Evolutionary conservation across 129 eudicot species (phyloP), one percentile per base, ranked within the genome.

Genomic region (Gnaphalium uliginosum): DNA sequence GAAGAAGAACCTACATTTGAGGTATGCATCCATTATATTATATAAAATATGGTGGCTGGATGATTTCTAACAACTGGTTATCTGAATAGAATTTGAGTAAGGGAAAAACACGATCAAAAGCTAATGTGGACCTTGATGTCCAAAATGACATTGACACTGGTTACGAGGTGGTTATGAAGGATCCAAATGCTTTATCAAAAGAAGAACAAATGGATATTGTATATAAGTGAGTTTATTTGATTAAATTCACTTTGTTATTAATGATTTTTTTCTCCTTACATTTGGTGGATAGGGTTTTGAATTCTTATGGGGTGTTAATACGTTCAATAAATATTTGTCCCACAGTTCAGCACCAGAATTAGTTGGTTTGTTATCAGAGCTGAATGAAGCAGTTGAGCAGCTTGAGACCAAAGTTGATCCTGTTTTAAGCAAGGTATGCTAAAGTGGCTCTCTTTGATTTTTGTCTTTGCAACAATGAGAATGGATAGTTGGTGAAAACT

Each of bases 181-280:
- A 93, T 81, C 76, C 90, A 78, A 85, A 46, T 82, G 86, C 92
- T 64, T 78, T 93, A 70, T 83, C 98, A 46, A 85, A 68, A 82
- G 97, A 93, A 80, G 98, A 93, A 80, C 92, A 88, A 69, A 93
- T 93, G 98, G 97, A 88, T 69, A 82, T 86, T 76, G 91, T 93
- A 29, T 85, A 85, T 76, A 88, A 93, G 98, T 90, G 70, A 80
- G 84, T 75, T 60, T 6, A 58, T 67, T 43, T 51, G 6, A 59
- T 80, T 41, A 37, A 29, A 32, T 58, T 54, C 67, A 37, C 8
- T 35, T 23, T 74, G 30, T 3, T 43, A n/a, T 62, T 62, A 3
- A 4, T n/a, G 4, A 48, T 64, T 21, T 75, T 18, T 41, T 32
- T 15, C 19, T 3, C 0, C 26, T 60, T 43, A 24, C 29, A 39